Evolutionary conservation across 1,139 yeast genomes (phyloP).

Genomic region (Nakaseomyces glabratus): DNA sequence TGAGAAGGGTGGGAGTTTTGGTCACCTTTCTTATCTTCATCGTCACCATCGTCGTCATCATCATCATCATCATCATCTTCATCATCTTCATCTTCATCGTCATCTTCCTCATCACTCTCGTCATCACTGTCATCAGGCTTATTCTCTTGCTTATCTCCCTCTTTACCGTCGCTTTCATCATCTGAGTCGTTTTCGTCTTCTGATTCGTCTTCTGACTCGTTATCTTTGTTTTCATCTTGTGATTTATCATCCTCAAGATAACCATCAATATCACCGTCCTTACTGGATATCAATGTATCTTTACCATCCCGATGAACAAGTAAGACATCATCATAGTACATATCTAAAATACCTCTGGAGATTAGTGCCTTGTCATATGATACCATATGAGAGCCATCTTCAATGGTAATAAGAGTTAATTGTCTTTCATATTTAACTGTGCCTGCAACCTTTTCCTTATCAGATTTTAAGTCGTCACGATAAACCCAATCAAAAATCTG

Average conservation of each 20-base stretch:
- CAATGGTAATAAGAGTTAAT: constrained; percentile 66
- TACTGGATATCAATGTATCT: constrained; percentile 14
- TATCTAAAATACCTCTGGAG: constrained; percentile 61
- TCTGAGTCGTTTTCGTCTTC: constrained; percentile 9
- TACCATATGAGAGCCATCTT: constrained; percentile 87
- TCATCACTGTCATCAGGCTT: constrained; percentile 6
- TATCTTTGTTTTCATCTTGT: constrained; percentile 5
- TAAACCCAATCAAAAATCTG: constrained; percentile 44
- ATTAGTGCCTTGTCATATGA: constrained; percentile 73
- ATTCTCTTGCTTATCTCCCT: constrained; percentile 6
- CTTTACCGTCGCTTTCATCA: constrained; percentile 6
- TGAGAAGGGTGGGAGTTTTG: constrained; percentile 11
- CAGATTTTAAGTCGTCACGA: constrained; percentile 41
- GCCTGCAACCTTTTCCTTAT: constrained; percentile 38
- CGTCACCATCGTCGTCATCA: constrained; percentile 12
- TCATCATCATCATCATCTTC: constrained; percentile 12
- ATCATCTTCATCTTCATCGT: constrained; percentile 8
- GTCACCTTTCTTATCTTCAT: constrained; percentile 9
- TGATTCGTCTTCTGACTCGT: constrained; percentile 6
- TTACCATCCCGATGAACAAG: constrained; percentile 13
- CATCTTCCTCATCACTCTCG: constrained; percentile 8
- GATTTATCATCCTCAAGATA: constrained; percentile 10
- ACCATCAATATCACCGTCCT: constrained; percentile 16
- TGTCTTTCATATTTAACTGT: constrained; percentile 51
- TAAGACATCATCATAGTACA: constrained; percentile 21